phyloP scores from a whole-genome alignment of 2,329 filamentous ascomycete genomes.

The Aspergillus sp. region DNA sequence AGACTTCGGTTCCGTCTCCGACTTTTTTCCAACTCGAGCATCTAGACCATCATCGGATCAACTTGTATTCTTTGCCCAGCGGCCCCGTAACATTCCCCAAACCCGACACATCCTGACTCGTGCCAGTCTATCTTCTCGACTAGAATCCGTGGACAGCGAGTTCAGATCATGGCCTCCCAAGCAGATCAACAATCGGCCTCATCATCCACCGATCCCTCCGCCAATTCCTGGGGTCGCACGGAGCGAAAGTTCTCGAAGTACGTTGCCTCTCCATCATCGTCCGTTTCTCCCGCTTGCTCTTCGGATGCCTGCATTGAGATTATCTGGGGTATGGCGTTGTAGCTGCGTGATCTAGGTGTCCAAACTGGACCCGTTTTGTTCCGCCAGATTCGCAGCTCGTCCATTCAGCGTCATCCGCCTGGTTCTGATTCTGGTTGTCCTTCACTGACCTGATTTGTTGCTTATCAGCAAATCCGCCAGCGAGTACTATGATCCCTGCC shows the following conservation, averaged over 20 bases:
- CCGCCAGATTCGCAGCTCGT: background rate
- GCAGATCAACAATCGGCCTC: slow-evolving; percentile 24
- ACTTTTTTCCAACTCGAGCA: background rate
- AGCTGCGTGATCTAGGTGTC: background rate
- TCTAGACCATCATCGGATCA: background rate
- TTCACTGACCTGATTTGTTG: background rate
- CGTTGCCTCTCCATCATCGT: slow-evolving; percentile 21
- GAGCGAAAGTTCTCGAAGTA: slow-evolving; percentile 65
- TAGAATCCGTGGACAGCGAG: background rate
- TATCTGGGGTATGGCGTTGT: background rate
- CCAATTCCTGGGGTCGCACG: slow-evolving; percentile 58
- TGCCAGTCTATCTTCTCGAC: background rate
- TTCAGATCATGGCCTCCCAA: slow-evolving; percentile 16
- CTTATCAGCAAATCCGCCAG: slow-evolving; percentile 73
- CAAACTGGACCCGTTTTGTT: background rate
- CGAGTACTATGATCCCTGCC: slow-evolving; percentile 93
- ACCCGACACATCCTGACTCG: background rate
- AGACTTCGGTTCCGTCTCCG: slow-evolving; percentile 25
- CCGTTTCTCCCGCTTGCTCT: background rate
- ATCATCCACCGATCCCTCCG: slow-evolving; percentile 36
- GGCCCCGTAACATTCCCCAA: background rate
- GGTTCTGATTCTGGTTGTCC: background rate
- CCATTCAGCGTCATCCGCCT: background rate
- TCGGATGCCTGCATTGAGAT: background rate
- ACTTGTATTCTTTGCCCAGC: background rate